A percentile compares a stretch with the other conserved stretches of the same genome.
Conservation (phyloP, 139 green algal genomes). For the Haematococcus sp. region DNA sequence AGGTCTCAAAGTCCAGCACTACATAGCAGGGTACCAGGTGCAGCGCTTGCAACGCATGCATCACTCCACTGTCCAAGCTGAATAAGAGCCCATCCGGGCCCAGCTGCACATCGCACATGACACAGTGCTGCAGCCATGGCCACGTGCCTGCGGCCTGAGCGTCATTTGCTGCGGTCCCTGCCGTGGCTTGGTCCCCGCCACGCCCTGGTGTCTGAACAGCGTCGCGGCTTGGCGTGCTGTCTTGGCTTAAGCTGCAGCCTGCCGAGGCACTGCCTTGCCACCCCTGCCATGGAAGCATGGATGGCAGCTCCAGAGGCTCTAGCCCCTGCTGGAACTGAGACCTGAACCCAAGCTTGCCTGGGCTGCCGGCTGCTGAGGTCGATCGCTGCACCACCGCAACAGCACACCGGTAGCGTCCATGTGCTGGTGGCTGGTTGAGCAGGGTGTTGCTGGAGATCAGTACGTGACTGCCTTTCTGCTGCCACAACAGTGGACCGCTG, state of each 20-base stretch:
- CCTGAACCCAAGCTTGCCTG: too few relatives aligned
- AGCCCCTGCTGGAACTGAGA: too few relatives aligned
- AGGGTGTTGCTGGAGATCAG: too few relatives aligned
- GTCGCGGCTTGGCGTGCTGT: neutral
- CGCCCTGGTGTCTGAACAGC: neutral
- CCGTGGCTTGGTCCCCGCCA: neutral
- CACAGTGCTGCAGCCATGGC: neutral
- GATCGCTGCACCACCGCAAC: too few relatives aligned
- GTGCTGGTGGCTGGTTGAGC: too few relatives aligned
- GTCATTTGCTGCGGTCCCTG: neutral
- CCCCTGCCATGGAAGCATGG: too few relatives aligned
- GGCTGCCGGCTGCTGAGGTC: too few relatives aligned
- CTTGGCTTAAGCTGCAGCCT: too few relatives aligned
- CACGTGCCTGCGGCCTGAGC: neutral
- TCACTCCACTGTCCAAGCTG: neutral
- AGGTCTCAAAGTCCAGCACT: constrained; percentile 1
- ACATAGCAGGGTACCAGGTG: neutral
- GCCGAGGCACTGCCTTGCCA: too few relatives aligned
- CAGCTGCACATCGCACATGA: neutral
- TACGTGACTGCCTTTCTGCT: neutral
- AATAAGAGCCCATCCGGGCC: neutral
- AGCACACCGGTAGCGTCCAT: too few relatives aligned
- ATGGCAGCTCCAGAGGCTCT: too few relatives aligned
- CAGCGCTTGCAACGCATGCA: neutral
- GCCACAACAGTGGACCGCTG: too few relatives aligned